phyloP scores from a whole-genome alignment of 495 filamentous ascomycete species.

The Neurospora sp. region DNA sequence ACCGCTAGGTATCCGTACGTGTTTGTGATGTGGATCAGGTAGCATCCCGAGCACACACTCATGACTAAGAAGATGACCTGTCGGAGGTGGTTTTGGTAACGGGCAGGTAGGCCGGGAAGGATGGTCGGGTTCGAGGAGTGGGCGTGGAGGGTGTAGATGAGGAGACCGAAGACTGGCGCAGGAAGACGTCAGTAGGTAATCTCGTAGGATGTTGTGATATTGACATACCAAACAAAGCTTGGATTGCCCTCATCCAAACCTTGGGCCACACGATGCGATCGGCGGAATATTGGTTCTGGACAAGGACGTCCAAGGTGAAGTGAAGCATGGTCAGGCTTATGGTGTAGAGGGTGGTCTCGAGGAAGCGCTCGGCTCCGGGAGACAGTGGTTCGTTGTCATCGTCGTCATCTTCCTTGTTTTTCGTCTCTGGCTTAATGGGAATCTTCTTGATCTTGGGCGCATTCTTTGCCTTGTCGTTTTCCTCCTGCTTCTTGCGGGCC shows the following conservation, averaged over 20 bases:
- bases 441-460: slow-evolving; percentile 10
- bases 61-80: slow-evolving; percentile 52
- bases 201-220: neutral
- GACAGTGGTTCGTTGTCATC: slow-evolving; percentile 23
- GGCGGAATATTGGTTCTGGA: slow-evolving; percentile 80
- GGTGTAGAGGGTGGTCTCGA: slow-evolving; percentile 57
- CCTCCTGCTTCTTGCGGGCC: slow-evolving; percentile 21
- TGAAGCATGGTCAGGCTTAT: slow-evolving; percentile 70
- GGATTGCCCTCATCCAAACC: slow-evolving; percentile 42
- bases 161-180: slow-evolving; percentile 48
- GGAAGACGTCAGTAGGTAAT: neutral
- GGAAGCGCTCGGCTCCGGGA: slow-evolving; percentile 38
- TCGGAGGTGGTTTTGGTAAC: slow-evolving; percentile 35
- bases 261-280: slow-evolving; percentile 45
- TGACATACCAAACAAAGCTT: slow-evolving; percentile 40
- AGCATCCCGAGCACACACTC: slow-evolving; percentile 53
- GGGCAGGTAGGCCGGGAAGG: slow-evolving; percentile 28
- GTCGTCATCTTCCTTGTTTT: slow-evolving; percentile 11
- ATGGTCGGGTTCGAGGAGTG: slow-evolving; percentile 33
- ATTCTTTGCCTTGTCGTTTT: slow-evolving; percentile 18
- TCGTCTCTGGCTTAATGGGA: slow-evolving; percentile 12
- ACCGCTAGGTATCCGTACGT: slow-evolving; percentile 68
- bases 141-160: slow-evolving; percentile 51
- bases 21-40: slow-evolving; percentile 75
- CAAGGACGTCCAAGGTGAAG: slow-evolving; percentile 81